A percentile compares a stretch with the other conserved stretches of the same genome.
Evolutionary conservation across 192 early-diverging fungal species (phyloP).

Genomic region (Umbelopsis vinacea): DNA sequence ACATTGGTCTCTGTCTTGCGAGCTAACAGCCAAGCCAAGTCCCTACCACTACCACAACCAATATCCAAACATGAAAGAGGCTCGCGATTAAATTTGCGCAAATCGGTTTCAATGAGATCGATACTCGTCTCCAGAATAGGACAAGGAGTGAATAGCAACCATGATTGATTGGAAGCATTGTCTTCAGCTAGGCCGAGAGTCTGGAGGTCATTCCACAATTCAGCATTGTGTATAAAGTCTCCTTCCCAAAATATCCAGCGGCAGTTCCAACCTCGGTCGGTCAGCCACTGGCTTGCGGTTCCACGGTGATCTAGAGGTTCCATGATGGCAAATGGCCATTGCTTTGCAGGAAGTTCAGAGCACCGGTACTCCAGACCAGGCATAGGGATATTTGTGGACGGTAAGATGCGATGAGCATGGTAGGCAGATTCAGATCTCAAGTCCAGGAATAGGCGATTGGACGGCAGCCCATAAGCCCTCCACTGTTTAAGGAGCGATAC

Average conservation of each 20-base stretch:
- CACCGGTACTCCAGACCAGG: conserved; percentile 26
- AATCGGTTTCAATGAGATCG: conserved; percentile 29
- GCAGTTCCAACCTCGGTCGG: conserved; percentile 40
- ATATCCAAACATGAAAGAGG: conserved; percentile 36
- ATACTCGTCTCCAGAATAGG: conserved; percentile 37
- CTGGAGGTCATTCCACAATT: conserved; percentile 19
- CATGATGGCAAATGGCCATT: conserved; percentile 43
- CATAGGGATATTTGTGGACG: conserved; percentile 46
- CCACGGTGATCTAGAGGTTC: conserved; percentile 24
- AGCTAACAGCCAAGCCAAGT: conserved; percentile 38
- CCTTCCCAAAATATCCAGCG: conserved; percentile 36
- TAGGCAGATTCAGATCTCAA: conserved; percentile 29
- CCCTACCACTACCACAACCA: conserved; percentile 48
- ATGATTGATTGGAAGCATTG: neutral
- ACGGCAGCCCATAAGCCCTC: neutral
- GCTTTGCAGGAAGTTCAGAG: conserved; percentile 45
- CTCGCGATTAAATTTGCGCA: neutral
- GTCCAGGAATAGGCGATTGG: conserved; percentile 37
- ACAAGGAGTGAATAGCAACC: conserved; percentile 41
- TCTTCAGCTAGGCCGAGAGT: neutral
- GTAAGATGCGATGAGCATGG: conserved; percentile 24
- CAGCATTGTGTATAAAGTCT: conserved; percentile 26
- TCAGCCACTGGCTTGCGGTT: conserved; percentile 24
- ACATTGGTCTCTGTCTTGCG: neutral
- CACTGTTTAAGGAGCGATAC: conserved; percentile 18